Evolutionary conservation across 2,329 filamentous ascomycete genomes (phyloP), one percentile per base, ranked within the genome.

Genomic region (Aaosphaeria arxii): DNA sequence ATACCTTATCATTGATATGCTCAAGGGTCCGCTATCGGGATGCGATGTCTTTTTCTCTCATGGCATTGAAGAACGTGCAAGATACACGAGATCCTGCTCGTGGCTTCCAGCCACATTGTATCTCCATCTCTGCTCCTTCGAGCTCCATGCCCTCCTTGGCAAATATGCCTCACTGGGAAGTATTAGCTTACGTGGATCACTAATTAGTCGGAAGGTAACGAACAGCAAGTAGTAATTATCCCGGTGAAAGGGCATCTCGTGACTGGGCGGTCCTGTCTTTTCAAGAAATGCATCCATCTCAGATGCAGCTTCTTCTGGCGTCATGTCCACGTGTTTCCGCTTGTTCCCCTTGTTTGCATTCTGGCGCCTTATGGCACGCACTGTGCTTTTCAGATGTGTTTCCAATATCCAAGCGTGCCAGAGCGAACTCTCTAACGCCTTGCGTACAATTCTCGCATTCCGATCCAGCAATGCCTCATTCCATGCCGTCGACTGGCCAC

Each of bases 161-260:
- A 84, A 56, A 53, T 80, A 84, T 1, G 77, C 77, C 58, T 83
- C 65, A 9, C 62, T 65, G 17, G 9, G 4, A 11, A 7, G 31
- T 28, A 33, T 58, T 43, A 60, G 57, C 30, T 46, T 5, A 43
- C 17, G 7, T 33, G n/a, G 7, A 40, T 35, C 30, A 30, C 33
- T 9, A n/a, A n/a, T 9, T 9, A 36, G 9, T n/a, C 33, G 33
- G n/a, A 36, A 36, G 7, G n/a, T 4, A 7, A 50, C 58, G 11
- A 48, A 65, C 30, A 84, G 71, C 70, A 79, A 75, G 57, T 84
- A 81, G 56, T 84, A 84, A 41, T 78, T 76, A 49, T 84, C 82
- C 24, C 82, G 68, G 44, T 78, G 73, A 47, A 73, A 82, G 0
- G 80, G 80, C 7, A 81, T 74, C 45, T 82, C 78, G 7, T 77